These are phyloP conservation scores for Onygenales sp. DNA, from an alignment of 2,329 filamentous ascomycete species.

Conservation along the genomic window DNA sequence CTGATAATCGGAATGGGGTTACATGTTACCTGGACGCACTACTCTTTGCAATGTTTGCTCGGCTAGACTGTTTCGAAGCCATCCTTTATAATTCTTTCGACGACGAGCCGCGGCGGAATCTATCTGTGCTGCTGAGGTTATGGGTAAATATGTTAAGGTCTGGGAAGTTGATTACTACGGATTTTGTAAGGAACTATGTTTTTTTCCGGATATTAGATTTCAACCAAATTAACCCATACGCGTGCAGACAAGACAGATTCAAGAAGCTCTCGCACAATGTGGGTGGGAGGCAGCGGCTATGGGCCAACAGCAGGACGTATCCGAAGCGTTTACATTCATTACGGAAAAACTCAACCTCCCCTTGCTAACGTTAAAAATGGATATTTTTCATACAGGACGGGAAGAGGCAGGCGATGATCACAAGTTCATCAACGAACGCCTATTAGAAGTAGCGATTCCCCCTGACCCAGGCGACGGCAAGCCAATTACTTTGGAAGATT, in stretches of 20 bases:
- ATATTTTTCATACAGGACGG: constrained; percentile 86
- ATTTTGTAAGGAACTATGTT: constrained; percentile 52
- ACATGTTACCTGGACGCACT: constrained; percentile 93
- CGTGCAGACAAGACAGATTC: constrained; percentile 64
- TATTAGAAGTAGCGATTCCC: constrained; percentile 86
- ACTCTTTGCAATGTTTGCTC: constrained; percentile 91
- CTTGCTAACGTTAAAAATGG: constrained; percentile 81
- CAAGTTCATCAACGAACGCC: constrained; percentile 83
- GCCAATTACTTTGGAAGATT: constrained; percentile 75
- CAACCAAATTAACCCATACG: background rate
- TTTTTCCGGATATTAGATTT: background rate
- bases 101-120: constrained; percentile 60
- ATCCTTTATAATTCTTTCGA: constrained; percentile 75
- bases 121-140: constrained; percentile 69
- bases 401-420: constrained; percentile 78
- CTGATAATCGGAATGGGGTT: constrained; percentile 73
- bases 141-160: constrained; percentile 90
- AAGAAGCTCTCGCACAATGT: constrained; percentile 71
- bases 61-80: constrained; percentile 81
- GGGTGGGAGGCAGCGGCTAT: constrained; percentile 76
- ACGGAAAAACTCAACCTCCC: constrained; percentile 83
- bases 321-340: constrained; percentile 91
- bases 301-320: constrained; percentile 84
- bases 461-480: constrained; percentile 57
- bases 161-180: constrained; percentile 73